Conservation (phyloP, 192 early-diverging fungal species). For the Phlyctochytrium planicorne region DNA sequence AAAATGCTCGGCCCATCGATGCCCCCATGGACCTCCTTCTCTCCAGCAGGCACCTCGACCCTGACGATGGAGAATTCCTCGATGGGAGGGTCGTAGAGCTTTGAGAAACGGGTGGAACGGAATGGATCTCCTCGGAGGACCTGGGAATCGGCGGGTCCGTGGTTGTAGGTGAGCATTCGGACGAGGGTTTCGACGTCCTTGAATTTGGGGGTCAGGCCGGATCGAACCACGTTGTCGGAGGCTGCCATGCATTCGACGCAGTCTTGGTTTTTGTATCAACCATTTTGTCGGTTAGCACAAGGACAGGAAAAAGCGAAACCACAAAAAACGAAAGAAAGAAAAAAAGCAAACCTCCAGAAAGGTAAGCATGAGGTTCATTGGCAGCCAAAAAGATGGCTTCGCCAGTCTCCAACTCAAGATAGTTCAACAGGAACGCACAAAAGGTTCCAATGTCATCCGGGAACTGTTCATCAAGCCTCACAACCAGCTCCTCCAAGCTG, state of each 20-base stretch:
- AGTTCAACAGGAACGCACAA: conserved; percentile 87
- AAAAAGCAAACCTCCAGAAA: conserved; percentile 72
- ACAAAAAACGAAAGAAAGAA: conserved; percentile 1
- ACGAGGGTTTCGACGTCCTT: conserved; percentile 91
- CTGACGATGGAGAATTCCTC: conserved; percentile 87
- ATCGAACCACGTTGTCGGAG: conserved; percentile 94
- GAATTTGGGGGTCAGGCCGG: conserved; percentile 96
- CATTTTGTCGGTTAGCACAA: not conserved
- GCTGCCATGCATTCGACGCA: conserved; percentile 99
- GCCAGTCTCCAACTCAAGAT: conserved; percentile 74
- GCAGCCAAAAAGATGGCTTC: conserved; percentile 94
- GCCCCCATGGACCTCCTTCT: conserved; percentile 55
- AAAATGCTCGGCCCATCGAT: conserved; percentile 83
- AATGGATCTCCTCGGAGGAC: conserved; percentile 66
- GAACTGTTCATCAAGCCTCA: conserved; percentile 77
- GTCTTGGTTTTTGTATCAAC: conserved; percentile 56
- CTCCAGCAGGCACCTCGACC: conserved; percentile 49
- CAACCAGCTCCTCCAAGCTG: conserved; percentile 61
- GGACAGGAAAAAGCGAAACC: conserved; percentile 11
- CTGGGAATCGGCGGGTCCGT: conserved; percentile 77
- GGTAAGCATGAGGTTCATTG: conserved; percentile 95
- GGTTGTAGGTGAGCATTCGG: conserved; percentile 88
- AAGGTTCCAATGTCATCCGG: conserved; percentile 90
- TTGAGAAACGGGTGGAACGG: conserved; percentile 41
- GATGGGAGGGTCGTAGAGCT: conserved; percentile 93